Evolutionary conservation across 345 rosid genomes (phyloP), one percentile per base, ranked within the genome.

Genomic region (Firmiana major): DNA sequence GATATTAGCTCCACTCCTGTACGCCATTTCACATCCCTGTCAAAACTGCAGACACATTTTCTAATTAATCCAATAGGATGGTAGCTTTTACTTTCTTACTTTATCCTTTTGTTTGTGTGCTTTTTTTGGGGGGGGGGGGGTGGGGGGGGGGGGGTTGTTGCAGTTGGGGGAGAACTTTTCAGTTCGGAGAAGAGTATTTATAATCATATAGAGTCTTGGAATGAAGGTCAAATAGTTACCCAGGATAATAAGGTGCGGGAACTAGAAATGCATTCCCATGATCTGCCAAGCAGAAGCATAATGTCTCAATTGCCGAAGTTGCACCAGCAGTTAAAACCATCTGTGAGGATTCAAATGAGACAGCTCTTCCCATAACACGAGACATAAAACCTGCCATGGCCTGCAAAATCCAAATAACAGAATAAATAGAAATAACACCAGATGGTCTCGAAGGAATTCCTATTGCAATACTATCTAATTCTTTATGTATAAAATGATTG

Each of bases 221-320:
- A 53, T 71, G 43, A 75, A 16, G 43, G 75, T 4, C 34, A 17
- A 73, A 80, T 24, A 71, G 0, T 74, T 88, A 92, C 99, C 99
- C 97, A 7, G 97, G 97, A 85, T 95, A 95, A 83, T 92, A 95
- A 5, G 98, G 98, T 0, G 94, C 79, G 11, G 97, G 99, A 80
- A 93, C 83, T 7, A 90, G 96, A 81, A 95, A 85, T 80, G 94
- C 96, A 71, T 90, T 90, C 75, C 99, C 99, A 28, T 85, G 93
- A 87, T 92, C 99, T 19, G 97, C 98, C 86, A 93, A 86, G 86
- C 96, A 93, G 76, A 92, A 95, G 86, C 90, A 83, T 28, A 95
- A 80, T 43, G 90, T 92, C 86, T 93, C 98, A n/a, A 93, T 48
- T 3, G 99, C 99, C 54, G 97, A 91, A 81, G 96, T 90, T 46